phyloP scores from a whole-genome alignment of 768 basidiomycete genomes.

The Sarcodon aspratus region DNA sequence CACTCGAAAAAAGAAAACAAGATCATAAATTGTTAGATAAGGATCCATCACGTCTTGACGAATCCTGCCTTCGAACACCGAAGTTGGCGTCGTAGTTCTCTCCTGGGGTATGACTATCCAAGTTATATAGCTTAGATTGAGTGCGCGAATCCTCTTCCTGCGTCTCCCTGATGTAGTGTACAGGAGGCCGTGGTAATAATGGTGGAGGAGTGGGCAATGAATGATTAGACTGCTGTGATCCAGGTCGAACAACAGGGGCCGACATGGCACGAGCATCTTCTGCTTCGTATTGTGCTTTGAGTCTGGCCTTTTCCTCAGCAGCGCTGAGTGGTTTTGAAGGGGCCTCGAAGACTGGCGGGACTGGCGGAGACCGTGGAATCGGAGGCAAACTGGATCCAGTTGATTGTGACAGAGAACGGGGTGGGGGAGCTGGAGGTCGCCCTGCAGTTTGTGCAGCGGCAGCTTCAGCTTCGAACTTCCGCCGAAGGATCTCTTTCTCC shows the following conservation, averaged over 20 bases:
- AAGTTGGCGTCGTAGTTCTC: too few species aligned
- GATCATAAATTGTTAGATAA: too few species aligned
- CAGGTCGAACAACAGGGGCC: not conserved
- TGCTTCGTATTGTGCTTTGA: constrained; percentile 52
- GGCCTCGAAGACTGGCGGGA: constrained; percentile 10
- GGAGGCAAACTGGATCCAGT: constrained; percentile 1
- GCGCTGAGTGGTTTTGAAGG: constrained; percentile 40
- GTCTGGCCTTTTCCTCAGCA: constrained; percentile 67
- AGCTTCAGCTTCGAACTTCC: constrained; percentile 19
- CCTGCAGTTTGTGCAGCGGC: constrained; percentile 11
- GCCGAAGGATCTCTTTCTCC: constrained; percentile 20
- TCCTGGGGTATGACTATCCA: not conserved
- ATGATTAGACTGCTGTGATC: not conserved
- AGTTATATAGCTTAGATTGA: constrained; percentile 15
- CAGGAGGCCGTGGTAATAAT: constrained; percentile 65
- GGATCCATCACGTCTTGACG: too few species aligned
- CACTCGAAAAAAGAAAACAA: too few species aligned
- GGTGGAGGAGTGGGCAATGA: constrained; percentile 47
- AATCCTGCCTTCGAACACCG: too few species aligned
- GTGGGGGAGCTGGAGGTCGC: constrained; percentile 11
- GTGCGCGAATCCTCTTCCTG: constrained; percentile 61
- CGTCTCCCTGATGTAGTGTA: constrained; percentile 74
- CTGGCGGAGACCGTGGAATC: constrained; percentile 4
- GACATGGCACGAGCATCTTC: constrained; percentile 25
- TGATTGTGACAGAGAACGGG: constrained; percentile 1